phyloP scores from a whole-genome alignment of 495 filamentous ascomycete genomes.

The Alectoria sarmentosa region DNA sequence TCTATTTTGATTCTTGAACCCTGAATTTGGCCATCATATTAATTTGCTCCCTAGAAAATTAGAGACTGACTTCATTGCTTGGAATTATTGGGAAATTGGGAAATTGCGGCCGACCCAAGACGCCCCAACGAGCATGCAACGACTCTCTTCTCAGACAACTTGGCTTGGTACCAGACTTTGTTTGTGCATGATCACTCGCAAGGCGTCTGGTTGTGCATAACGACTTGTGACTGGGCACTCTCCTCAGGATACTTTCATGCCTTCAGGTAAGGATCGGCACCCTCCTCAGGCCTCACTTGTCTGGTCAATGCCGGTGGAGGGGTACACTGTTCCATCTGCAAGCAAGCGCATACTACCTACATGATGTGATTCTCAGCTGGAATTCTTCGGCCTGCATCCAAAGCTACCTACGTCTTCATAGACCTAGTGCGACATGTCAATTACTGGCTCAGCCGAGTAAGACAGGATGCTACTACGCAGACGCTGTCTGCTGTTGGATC shows the following conservation, averaged over 20 bases:
- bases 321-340: slow-evolving; percentile 15
- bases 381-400: background rate
- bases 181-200: background rate
- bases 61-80: too few species aligned
- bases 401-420: too few species aligned
- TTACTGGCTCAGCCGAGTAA: background rate
- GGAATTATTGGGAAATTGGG: slow-evolving; percentile 14
- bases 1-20: background rate
- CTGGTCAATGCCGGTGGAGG: slow-evolving; percentile 7
- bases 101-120: slow-evolving; percentile 21
- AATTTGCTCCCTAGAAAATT: background rate
- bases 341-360: slow-evolving; percentile 17
- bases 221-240: slow-evolving; percentile 6
- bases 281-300: too few species aligned
- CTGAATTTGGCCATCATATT: background rate
- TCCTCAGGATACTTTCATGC: background rate
- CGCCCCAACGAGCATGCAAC: slow-evolving; percentile 9
- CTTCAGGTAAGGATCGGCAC: slow-evolving; percentile 8
- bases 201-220: background rate
- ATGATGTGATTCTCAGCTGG: slow-evolving; percentile 3
- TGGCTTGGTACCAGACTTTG: background rate
- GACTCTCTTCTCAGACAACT: slow-evolving; percentile 8
- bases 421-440: background rate
- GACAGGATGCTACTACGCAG: background rate
- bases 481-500: background rate